A percentile compares a stretch with the other conserved stretches of the same genome.
These are phyloP conservation scores for Davidsoniella virescens DNA, from an alignment of 2,329 filamentous ascomycete species.

Conservation along the genomic window DNA sequence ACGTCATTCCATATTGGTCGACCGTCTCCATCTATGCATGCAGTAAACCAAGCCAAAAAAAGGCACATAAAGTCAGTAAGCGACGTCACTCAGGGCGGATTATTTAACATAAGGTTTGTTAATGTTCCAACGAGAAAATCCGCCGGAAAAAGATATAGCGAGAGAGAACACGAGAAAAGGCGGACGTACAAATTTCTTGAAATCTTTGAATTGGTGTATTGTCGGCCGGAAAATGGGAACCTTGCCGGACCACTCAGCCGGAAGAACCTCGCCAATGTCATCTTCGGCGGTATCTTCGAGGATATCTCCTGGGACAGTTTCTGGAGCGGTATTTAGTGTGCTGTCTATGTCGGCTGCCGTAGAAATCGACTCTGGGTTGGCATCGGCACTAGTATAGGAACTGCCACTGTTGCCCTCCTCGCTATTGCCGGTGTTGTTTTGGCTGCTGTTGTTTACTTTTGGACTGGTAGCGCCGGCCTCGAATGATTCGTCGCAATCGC, in stretches of 20 bases:
- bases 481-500: conserved; percentile 44
- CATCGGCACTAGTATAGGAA: neutral
- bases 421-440: neutral
- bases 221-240: conserved; percentile 91
- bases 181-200: conserved; percentile 64
- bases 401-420: neutral
- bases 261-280: conserved; percentile 62
- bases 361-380: neutral
- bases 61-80: neutral
- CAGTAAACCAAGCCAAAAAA: too few species aligned
- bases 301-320: neutral
- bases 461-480: conserved; percentile 20
- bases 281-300: conserved; percentile 25
- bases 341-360: neutral
- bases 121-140: too few species aligned
- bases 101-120: too few species aligned
- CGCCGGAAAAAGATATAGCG: neutral
- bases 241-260: conserved; percentile 78
- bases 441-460: neutral
- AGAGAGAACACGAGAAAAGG: neutral
- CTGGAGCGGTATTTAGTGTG: conserved; percentile 4
- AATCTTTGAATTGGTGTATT: conserved; percentile 89
- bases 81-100: conserved; percentile 1
- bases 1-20: conserved; percentile 91
- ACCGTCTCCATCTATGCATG: conserved; percentile 53